A percentile compares a stretch with the other conserved stretches of the same genome.
These are phyloP conservation scores for Phytopythium cucurbitacearum DNA, from an alignment of 352 stramenopile species.

Conservation along the genomic window DNA sequence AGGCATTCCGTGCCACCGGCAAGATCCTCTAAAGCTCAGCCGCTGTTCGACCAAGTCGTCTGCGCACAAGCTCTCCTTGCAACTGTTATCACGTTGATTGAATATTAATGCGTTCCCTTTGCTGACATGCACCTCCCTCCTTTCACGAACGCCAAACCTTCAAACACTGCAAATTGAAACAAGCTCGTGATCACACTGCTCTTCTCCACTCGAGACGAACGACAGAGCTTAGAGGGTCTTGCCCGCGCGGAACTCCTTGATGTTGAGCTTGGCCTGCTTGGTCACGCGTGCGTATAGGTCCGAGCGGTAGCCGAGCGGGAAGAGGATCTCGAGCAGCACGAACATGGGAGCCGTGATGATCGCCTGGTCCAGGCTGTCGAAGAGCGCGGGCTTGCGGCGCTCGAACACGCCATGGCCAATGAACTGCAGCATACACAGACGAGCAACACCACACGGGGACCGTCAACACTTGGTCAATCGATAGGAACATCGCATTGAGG, in stretches of 20 bases:
- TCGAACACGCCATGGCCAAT: slow-evolving; percentile 86
- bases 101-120: slow-evolving; percentile 2
- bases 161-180: too few species aligned
- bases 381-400: slow-evolving; percentile 71
- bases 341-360: slow-evolving; percentile 84
- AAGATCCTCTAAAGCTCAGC: slow-evolving; percentile 24
- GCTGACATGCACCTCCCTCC: not conserved
- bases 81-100: not conserved
- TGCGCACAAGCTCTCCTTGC: not conserved
- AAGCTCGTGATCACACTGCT: too few species aligned
- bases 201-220: not conserved
- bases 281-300: slow-evolving; percentile 59
- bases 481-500: not conserved
- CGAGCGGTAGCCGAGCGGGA: slow-evolving; percentile 70
- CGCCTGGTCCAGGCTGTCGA: slow-evolving; percentile 84
- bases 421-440: slow-evolving; percentile 41
- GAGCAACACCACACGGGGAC: not conserved
- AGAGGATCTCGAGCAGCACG: slow-evolving; percentile 77
- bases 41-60: not conserved
- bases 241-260: slow-evolving; percentile 42
- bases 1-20: slow-evolving; percentile 36
- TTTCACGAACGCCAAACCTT: too few species aligned
- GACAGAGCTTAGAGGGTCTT: slow-evolving; percentile 25
- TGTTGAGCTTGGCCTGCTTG: slow-evolving; percentile 49
- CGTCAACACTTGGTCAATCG: not conserved